These are phyloP conservation scores for Pichia sp. DNA, from an alignment of 1,139 yeast genomes.

Conservation along the genomic window DNA sequence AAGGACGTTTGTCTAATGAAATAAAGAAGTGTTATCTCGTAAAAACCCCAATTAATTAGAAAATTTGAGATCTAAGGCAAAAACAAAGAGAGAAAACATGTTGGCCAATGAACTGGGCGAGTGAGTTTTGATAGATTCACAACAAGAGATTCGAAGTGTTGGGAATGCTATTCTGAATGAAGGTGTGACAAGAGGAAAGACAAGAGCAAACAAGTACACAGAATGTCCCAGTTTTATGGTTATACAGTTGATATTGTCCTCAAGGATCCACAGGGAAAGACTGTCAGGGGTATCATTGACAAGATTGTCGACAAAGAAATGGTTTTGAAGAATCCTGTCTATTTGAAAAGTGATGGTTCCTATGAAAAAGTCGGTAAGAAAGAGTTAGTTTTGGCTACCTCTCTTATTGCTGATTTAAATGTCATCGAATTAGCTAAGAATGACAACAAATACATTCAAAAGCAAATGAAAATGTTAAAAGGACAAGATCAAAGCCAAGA, in stretches of 20 bases:
- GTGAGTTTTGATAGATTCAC: too few species aligned
- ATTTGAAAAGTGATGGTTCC: conserved; percentile 6
- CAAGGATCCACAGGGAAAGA: conserved; percentile 37
- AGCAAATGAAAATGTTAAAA: conserved; percentile 9
- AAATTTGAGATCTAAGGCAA: too few species aligned
- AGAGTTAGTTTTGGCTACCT: conserved; percentile 31
- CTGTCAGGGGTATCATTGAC: conserved; percentile 41
- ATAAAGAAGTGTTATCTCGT: too few species aligned
- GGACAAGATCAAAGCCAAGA: conserved; percentile 2
- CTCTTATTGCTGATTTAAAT: conserved; percentile 42
- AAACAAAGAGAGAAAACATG: too few species aligned
- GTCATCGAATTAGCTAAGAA: conserved; percentile 45
- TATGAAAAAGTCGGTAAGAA: conserved; percentile 10
- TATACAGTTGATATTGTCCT: conserved; percentile 47
- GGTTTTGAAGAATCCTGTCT: conserved; percentile 25
- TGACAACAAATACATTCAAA: conserved; percentile 18
- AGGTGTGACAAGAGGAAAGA: not conserved
- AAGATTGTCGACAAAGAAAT: conserved; percentile 40
- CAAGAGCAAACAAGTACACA: not conserved
- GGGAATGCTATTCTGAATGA: not conserved
- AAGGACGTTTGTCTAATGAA: too few species aligned
- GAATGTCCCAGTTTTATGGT: conserved; percentile 46
- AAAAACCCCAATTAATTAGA: too few species aligned
- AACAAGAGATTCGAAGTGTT: too few species aligned
- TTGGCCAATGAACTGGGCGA: too few species aligned